Evolutionary conservation across 768 basidiomycete genomes (phyloP).

Genomic region (Coprinopsis cinerea): DNA sequence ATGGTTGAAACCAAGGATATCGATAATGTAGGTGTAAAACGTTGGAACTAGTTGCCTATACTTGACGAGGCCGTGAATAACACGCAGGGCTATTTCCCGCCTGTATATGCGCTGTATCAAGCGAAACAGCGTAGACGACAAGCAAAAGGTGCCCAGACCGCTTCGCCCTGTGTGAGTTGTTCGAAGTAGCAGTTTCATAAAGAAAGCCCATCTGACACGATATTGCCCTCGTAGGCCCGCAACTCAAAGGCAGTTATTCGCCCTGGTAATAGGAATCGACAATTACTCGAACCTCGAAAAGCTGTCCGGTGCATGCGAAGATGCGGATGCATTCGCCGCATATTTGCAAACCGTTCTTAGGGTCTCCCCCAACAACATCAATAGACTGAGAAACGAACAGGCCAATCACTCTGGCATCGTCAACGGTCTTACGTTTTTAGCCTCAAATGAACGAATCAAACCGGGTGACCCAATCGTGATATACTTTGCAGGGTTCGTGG

Average conservation of each 20-base stretch:
- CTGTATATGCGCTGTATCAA: too few relatives aligned
- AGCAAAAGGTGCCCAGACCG: too few relatives aligned
- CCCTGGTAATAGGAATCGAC: slow-evolving; percentile 40
- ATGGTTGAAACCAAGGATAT: too few relatives aligned
- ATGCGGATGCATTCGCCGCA: slow-evolving; percentile 32
- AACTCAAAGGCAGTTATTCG: slow-evolving; percentile 20
- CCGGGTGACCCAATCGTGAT: slow-evolving; percentile 6
- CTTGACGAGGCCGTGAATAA: too few relatives aligned
- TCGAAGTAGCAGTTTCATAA: too few relatives aligned
- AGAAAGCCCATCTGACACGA: too few relatives aligned
- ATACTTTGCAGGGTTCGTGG: slow-evolving; percentile 4
- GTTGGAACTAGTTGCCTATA: too few relatives aligned
- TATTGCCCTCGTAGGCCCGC: background rate
- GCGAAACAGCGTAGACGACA: too few relatives aligned
- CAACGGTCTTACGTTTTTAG: slow-evolving; percentile 21
- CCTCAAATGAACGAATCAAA: background rate
- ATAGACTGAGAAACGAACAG: slow-evolving; percentile 27
- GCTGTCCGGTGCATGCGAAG: slow-evolving; percentile 31
- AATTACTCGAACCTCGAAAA: slow-evolving; percentile 23
- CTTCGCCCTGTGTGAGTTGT: too few relatives aligned
- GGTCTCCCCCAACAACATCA: slow-evolving; percentile 26
- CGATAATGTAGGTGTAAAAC: too few relatives aligned
- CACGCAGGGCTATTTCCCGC: too few relatives aligned
- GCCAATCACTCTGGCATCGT: slow-evolving; percentile 34
- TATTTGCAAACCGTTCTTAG: slow-evolving; percentile 26